Base-by-base conservation (phyloP, 768 basidiomycete genomes). In the Mycena epipterygia region DNA sequence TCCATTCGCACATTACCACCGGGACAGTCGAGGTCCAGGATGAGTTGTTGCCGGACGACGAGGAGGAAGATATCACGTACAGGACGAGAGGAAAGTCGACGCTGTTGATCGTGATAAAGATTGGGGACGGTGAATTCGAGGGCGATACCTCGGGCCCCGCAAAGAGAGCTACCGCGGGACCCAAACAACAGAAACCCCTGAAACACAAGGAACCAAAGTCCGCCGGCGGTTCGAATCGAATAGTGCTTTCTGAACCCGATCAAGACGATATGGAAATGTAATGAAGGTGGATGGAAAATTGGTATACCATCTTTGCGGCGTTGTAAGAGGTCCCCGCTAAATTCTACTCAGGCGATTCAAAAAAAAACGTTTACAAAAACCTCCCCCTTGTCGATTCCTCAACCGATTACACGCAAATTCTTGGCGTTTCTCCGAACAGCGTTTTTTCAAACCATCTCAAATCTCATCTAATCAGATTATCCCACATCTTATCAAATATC, bases 21-120 rank as follows among this genome's bases (percentile, higher is more conserved):
- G 91, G 91, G 6, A 92, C 93, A 0, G 85, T 92, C 37, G 89
- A 90, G 72, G 89, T 95, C 21, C 86, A 89, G 70, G 96, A 97
- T 72, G 96, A 96, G 81, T 76, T 96, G 12, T 77, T 92, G 23
- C 95, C 94, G n/a, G 72, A 73, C 2, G 90, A 93, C 71, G 90
- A 92, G 49, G 90, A 92, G 57, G 91, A 95, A 67, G 91, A 89
- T 67, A 82, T 88, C 64, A 85, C 85, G 25, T 89, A 93, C 71
- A 87, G 88, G 70, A 90, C 89, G 25, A 87, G 94, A 57, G 85
- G 86, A 67, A 95, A 95, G 78, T 94, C 93, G 19, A 89, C 89
- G 19, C 82, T 95, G 39, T 85, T 84, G 56, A 79, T 93, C 29
- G 79, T 88, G 42, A 83, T 95, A 53, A 89, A 81, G 68, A 86